These are phyloP conservation scores for Coniochaeta sp. DNA, from an alignment of 2,329 filamentous ascomycete species.

Conservation along the genomic window DNA sequence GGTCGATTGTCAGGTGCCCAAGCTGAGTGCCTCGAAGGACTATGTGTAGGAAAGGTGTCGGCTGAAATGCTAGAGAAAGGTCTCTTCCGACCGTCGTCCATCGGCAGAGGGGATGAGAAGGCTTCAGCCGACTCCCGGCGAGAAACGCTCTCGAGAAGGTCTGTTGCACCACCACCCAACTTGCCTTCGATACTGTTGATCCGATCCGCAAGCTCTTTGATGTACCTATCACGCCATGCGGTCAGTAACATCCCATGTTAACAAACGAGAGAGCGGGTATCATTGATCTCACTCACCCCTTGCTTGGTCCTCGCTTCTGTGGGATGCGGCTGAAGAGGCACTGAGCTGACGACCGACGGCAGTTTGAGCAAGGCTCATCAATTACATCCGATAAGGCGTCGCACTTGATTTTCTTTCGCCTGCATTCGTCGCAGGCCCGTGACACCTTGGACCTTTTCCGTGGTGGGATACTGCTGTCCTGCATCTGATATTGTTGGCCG, in stretches of 20 bases:
- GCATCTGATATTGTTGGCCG: constrained; percentile 36
- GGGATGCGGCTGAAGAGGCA: constrained; percentile 84
- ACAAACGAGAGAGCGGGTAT: constrained; percentile 6
- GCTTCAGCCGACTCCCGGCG: constrained; percentile 38
- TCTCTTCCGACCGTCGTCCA: constrained; percentile 35
- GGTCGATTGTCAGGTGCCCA: constrained; percentile 42
- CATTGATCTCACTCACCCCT: constrained; percentile 59
- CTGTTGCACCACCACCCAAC: constrained; percentile 46
- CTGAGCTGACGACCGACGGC: constrained; percentile 64
- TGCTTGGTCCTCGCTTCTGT: constrained; percentile 82
- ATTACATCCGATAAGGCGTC: constrained; percentile 71
- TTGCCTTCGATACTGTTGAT: constrained; percentile 78
- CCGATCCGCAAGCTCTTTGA: constrained; percentile 83
- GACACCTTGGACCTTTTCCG: constrained; percentile 81
- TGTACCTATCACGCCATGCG: constrained; percentile 51
- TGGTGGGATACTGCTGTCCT: constrained; percentile 55
- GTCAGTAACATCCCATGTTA: too few species aligned
- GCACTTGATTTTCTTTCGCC: constrained; percentile 85
- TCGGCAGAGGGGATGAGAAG: constrained; percentile 40
- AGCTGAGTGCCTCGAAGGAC: constrained; percentile 31
- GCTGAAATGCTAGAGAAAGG: constrained; percentile 40
- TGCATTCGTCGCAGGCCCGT: constrained; percentile 81
- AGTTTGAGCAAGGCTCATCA: constrained; percentile 72
- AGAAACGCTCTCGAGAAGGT: constrained; percentile 22
- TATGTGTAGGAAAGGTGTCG: constrained; percentile 31